Conservation (phyloP, 2,329 filamentous ascomycete genomes). For the Coniochaeta prunicola region DNA sequence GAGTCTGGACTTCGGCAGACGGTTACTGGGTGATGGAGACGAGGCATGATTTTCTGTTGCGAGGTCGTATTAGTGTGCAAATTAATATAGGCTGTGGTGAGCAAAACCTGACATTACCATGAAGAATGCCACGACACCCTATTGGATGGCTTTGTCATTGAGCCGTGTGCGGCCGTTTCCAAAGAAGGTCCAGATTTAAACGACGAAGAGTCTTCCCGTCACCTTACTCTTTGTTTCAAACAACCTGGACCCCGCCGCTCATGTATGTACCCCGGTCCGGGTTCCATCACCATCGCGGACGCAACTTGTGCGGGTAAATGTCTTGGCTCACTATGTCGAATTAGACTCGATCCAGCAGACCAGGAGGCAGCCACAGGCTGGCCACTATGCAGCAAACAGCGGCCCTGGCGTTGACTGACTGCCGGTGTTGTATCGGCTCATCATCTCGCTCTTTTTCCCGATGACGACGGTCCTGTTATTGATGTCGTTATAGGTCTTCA, state of each 20-base stretch:
- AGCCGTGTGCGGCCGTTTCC: background rate
- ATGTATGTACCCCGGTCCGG: constrained; percentile 8
- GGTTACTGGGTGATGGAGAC: background rate
- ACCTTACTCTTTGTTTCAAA: background rate
- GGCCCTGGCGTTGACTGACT: background rate
- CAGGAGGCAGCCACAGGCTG: constrained; percentile 1
- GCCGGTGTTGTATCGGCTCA: constrained; percentile 3
- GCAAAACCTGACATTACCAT: background rate
- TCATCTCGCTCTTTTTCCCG: background rate
- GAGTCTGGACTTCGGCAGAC: constrained; percentile 1
- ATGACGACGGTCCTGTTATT: background rate
- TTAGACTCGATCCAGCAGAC: constrained; percentile 3
- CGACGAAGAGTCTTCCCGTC: background rate
- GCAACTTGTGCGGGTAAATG: constrained; percentile 10
- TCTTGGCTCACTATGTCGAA: background rate
- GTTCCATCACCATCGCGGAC: background rate
- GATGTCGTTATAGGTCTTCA: background rate
- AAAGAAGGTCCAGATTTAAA: background rate
- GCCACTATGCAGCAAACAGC: background rate
- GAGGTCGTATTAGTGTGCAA: background rate
- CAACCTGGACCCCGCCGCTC: constrained; percentile 4
- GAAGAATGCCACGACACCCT: background rate
- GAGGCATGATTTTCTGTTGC: background rate
- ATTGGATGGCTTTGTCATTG: background rate
- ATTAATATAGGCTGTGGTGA: constrained; percentile 1